Evolutionary conservation across 2,329 filamentous ascomycete genomes (phyloP).

Genomic region (Cladophialophora chaetospira): DNA sequence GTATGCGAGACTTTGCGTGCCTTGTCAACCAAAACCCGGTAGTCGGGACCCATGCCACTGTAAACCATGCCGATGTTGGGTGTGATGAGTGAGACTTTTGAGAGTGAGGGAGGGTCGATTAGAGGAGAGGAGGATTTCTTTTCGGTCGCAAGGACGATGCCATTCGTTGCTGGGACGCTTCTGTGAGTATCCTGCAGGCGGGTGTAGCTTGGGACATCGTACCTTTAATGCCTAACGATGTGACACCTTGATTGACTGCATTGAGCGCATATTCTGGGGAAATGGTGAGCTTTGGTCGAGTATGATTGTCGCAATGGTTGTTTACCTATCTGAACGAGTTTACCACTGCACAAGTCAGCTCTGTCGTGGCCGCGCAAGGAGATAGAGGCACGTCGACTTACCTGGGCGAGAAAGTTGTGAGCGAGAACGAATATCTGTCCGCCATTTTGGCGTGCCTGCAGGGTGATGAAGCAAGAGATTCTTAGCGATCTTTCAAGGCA

Average conservation of each 20-base stretch:
- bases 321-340: conserved; percentile 96
- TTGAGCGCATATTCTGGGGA: conserved; percentile 93
- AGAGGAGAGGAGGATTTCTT: conserved; percentile 99
- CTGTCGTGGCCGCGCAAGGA: conserved; percentile 24
- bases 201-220: conserved; percentile 33
- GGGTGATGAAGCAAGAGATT: not conserved
- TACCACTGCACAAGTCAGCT: conserved; percentile 70
- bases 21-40: conserved; percentile 95
- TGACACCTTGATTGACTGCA: conserved; percentile 98
- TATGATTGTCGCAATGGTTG: conserved; percentile 22
- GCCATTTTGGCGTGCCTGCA: conserved; percentile 65
- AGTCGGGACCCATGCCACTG: conserved; percentile 98
- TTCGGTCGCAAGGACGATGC: conserved; percentile 97
- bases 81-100: conserved; percentile 96
- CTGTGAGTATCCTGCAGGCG: conserved; percentile 4
- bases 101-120: conserved; percentile 90
- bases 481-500: too few species aligned
- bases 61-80: conserved; percentile 99
- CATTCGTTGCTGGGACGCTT: conserved; percentile 76
- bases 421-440: conserved; percentile 97
- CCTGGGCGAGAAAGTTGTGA: conserved; percentile 99
- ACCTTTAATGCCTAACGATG: conserved; percentile 98
- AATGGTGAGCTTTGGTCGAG: conserved; percentile 29
- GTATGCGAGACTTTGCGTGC: conserved; percentile 98
- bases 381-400: conserved; percentile 53